These are phyloP conservation scores for Tricholoma saponaceum DNA, from an alignment of 768 basidiomycete genomes.

Conservation along the genomic window DNA sequence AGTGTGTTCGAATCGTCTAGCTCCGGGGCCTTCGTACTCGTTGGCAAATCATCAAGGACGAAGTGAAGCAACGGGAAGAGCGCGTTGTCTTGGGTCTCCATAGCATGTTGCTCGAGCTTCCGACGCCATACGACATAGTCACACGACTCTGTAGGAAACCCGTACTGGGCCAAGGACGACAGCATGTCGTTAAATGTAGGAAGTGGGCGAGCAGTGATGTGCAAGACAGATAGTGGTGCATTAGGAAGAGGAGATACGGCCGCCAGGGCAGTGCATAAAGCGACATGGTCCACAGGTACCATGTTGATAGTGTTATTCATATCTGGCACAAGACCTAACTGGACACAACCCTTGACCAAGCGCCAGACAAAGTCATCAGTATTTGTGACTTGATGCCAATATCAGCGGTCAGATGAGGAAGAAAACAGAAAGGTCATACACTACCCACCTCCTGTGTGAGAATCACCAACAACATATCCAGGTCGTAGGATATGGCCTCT, in stretches of 20 bases:
- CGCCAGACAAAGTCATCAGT: constrained; percentile 99
- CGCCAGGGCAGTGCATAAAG: constrained; percentile 73
- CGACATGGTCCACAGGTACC: constrained; percentile 97
- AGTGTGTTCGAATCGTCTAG: constrained; percentile 83
- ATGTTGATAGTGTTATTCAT: constrained; percentile 99
- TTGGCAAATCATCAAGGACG: constrained; percentile 95
- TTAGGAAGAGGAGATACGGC: constrained; percentile 54
- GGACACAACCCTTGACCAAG: constrained; percentile 96
- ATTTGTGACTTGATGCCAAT: constrained; percentile 70
- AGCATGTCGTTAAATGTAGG: constrained; percentile 90
- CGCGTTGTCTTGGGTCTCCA: constrained; percentile 93
- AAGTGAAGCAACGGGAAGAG: constrained; percentile 97
- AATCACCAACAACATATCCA: constrained; percentile 95
- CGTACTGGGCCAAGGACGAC: constrained; percentile 67
- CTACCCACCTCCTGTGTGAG: constrained; percentile 71
- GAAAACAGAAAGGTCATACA: background rate
- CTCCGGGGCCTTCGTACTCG: constrained; percentile 90
- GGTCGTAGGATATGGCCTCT: constrained; percentile 86
- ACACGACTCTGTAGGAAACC: constrained; percentile 71
- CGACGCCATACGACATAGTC: constrained; percentile 93
- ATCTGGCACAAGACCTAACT: constrained; percentile 93
- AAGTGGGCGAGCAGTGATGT: constrained; percentile 81
- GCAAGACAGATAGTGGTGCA: constrained; percentile 57
- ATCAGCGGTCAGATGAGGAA: constrained; percentile 4
- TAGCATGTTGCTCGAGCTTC: constrained; percentile 90